These are phyloP conservation scores for Penicillium argentinense DNA, from an alignment of 495 filamentous ascomycete genomes.

Conservation along the genomic window DNA sequence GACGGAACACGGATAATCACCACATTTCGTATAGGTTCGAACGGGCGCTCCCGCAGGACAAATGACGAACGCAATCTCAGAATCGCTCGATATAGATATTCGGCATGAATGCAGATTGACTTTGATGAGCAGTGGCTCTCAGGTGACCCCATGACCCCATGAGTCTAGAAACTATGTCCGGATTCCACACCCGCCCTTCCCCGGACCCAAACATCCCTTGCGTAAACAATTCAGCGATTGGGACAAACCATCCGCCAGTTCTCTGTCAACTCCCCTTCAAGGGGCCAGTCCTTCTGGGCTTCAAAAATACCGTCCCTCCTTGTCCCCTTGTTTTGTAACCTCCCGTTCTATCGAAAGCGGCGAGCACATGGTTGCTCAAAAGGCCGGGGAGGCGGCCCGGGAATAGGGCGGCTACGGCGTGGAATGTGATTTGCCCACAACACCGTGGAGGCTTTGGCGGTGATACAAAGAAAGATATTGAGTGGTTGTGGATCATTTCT, in stretches of 20 bases:
- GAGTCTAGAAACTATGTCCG: conserved; percentile 21
- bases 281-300: conserved; percentile 1
- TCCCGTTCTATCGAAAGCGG: not conserved
- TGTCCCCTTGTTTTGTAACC: conserved; percentile 1
- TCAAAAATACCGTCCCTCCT: not conserved
- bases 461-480: conserved; percentile 14
- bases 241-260: not conserved
- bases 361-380: conserved; percentile 8
- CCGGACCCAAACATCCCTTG: conserved; percentile 23
- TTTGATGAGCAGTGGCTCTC: conserved; percentile 13
- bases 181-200: conserved; percentile 20
- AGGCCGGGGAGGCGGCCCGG: conserved; percentile 16
- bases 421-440: conserved; percentile 23
- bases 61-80: too few species aligned
- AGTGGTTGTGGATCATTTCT: not conserved
- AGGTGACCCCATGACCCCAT: conserved; percentile 25
- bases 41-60: too few species aligned
- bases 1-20: too few species aligned
- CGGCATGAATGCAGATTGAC: conserved; percentile 16
- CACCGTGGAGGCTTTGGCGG: conserved; percentile 3
- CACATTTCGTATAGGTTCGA: conserved; percentile 8
- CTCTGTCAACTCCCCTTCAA: not conserved
- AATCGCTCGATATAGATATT: too few species aligned
- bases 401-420: conserved; percentile 12
- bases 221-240: conserved; percentile 15